Percentiles rank a stretch among this genome's conserved stretches.
Evolutionary conservation across 352 stramenopile species (phyloP).

Genomic region (Phytophthora brassicae): DNA sequence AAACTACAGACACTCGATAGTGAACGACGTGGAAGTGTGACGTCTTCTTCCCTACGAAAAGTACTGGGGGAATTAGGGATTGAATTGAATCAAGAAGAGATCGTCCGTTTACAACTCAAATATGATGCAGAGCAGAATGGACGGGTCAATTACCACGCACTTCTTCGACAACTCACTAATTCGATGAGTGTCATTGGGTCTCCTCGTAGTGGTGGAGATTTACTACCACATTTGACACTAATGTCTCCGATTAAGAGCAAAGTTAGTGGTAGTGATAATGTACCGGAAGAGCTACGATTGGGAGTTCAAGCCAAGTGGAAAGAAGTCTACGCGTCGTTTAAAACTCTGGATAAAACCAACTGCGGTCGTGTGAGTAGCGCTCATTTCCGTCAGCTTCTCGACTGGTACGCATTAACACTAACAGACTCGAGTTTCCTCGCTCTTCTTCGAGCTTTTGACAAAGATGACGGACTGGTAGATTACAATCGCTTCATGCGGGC

Average conservation of each 20-base stretch:
- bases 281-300: conserved; percentile 50
- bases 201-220: neutral
- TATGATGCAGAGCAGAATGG: conserved; percentile 79
- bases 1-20: conserved; percentile 68
- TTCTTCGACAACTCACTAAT: conserved; percentile 64
- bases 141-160: conserved; percentile 62
- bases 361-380: conserved; percentile 48
- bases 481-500: conserved; percentile 78
- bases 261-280: conserved; percentile 2
- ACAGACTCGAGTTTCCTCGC: conserved; percentile 53
- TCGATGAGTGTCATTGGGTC: conserved; percentile 40
- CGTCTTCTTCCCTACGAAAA: conserved; percentile 53
- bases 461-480: conserved; percentile 61
- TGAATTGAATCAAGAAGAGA: conserved; percentile 56
- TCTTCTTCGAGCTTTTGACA: conserved; percentile 67
- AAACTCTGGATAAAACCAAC: conserved; percentile 64
- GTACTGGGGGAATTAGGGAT: conserved; percentile 61
- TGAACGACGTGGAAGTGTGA: conserved; percentile 50
- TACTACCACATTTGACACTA: conserved; percentile 34
- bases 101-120: conserved; percentile 70
- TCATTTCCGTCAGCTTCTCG: conserved; percentile 75
- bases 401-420: conserved; percentile 65
- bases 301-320: conserved; percentile 75
- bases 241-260: conserved; percentile 21
- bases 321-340: conserved; percentile 66